Evolutionary conservation across 345 rosid species (phyloP).

Genomic region (Eucalyptus melliodora): DNA sequence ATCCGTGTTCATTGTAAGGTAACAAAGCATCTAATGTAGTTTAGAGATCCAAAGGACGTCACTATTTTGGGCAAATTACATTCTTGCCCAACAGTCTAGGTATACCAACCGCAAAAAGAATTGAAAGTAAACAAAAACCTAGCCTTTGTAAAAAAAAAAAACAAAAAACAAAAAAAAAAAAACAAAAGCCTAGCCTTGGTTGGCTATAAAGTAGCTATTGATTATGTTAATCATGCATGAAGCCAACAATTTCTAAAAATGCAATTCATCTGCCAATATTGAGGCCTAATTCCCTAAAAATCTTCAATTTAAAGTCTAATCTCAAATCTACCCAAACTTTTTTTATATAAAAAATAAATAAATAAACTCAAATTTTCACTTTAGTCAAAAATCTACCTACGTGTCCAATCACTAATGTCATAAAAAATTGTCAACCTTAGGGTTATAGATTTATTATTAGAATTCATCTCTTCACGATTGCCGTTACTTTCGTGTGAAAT

Average conservation of each 20-base stretch:
- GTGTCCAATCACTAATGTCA: not conserved
- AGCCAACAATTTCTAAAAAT: not conserved
- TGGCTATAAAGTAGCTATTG: not conserved
- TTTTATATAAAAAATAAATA: not conserved
- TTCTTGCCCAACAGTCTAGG: not conserved
- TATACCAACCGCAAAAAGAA: not conserved
- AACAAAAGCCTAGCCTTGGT: not conserved
- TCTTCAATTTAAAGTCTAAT: not conserved
- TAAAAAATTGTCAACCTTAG: not conserved
- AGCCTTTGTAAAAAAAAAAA: no score
- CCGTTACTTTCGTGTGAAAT: not conserved
- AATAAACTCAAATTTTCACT: not conserved
- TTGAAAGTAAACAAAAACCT: not conserved
- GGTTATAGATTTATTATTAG: not conserved
- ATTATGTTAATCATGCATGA: not conserved
- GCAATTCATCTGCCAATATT: not conserved
- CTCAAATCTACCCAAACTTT: not conserved
- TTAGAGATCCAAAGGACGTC: not conserved
- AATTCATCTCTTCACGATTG: accelerated
- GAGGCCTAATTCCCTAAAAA: not conserved
- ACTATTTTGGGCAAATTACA: not conserved
- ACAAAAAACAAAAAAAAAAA: no score
- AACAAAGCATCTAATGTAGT: not conserved
- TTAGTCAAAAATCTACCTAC: not conserved
- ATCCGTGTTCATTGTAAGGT: not conserved